Base-by-base conservation (phyloP, 306 rosid genomes). In the Ochetophila trinervis region DNA sequence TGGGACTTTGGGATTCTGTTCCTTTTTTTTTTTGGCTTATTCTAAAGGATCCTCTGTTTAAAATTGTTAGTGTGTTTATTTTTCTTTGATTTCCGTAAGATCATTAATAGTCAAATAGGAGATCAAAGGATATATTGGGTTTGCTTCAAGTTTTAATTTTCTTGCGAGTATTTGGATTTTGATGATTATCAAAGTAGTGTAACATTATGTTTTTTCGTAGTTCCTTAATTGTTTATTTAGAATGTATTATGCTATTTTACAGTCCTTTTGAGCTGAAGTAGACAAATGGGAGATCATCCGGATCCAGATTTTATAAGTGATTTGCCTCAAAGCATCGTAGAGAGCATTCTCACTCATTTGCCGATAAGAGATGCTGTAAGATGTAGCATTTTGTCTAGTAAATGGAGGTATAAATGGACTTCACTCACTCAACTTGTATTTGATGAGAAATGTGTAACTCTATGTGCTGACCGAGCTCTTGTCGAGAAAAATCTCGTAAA, bases 381-480 rank as follows among this genome's bases (percentile, higher is more conserved):
- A 70, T 87, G 89, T 18, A 89, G 98, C 73, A 66, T 82, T 75
- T 80, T 92, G 66, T 92, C 93, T 0, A 87, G 82, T 60, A 87
- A 82, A 80, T 92, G 96, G 96, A 89, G 96, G 76, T 86, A 84
- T 63, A 87, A 80, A 73, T 92, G 96, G 98, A 60, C 80, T 73
- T 47, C 81, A 19, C 70, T 93, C 49, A 77, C 96, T 53, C 80
- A 84, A 61, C 91, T 93, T 70, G 88, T 80, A 51, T 84, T 89
- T 15, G 88, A 89, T n/a, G 91, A 89, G 12, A 77, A 84, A 61
- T 85, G 91, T 69, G 84, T 79, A 20, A 66, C 78, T 23, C 12
- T 19, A 2, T 55, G 64, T 44, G 22, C 73, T 66, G 93, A 84
- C 35, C 71, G 71, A 62, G 65, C 45, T 6, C 30, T 47, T 60